These are phyloP conservation scores for Kodamaea fukazawae DNA, from an alignment of 805 yeast genomes.

Conservation along the genomic window DNA sequence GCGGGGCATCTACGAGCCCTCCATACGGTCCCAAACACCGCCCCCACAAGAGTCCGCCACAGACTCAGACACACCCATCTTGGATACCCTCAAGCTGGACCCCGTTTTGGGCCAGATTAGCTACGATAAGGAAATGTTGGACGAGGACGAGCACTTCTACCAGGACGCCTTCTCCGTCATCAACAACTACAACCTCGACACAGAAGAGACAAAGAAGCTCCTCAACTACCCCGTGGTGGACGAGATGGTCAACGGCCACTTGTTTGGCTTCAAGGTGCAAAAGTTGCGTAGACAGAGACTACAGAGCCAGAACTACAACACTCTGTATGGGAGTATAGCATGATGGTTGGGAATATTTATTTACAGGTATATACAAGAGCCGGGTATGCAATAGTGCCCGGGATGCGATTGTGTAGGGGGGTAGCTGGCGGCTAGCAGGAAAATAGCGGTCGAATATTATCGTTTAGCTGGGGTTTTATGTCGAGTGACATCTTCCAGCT, in stretches of 20 bases:
- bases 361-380: not conserved
- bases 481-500: too few species aligned
- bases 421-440: too few species aligned
- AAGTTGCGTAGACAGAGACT: constrained; percentile 30
- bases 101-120: constrained; percentile 15
- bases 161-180: constrained; percentile 29
- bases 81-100: constrained; percentile 9
- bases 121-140: constrained; percentile 33
- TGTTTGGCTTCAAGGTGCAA: constrained; percentile 40
- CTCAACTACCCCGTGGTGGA: constrained; percentile 46
- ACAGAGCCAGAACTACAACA: constrained; percentile 12
- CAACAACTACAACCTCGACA: constrained; percentile 34
- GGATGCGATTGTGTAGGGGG: not conserved
- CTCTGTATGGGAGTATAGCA: constrained; percentile 29
- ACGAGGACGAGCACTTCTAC: constrained; percentile 38
- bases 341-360: constrained; percentile 8
- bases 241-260: constrained; percentile 37
- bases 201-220: constrained; percentile 30
- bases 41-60: constrained; percentile 16
- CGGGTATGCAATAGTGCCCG: too few species aligned
- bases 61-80: constrained; percentile 6
- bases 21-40: constrained; percentile 14
- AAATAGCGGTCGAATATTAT: too few species aligned
- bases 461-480: too few species aligned
- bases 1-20: constrained; percentile 24